These are phyloP conservation scores for Colletotrichum costaricense DNA, from an alignment of 2,329 filamentous ascomycete species.

Conservation along the genomic window DNA sequence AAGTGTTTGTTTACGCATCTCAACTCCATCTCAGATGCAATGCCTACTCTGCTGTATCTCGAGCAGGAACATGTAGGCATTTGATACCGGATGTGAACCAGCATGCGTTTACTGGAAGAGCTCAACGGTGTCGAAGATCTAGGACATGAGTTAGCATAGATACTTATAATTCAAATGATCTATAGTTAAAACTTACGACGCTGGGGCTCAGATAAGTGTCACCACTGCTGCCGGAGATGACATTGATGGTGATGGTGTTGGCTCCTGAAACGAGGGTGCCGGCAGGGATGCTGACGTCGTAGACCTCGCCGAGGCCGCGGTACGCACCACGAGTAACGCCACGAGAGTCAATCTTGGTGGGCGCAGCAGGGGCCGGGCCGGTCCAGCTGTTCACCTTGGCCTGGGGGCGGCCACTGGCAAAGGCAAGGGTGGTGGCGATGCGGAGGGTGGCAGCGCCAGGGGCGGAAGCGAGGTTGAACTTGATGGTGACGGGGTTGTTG, in stretches of 20 bases:
- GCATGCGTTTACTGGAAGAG: slow-evolving; percentile 22
- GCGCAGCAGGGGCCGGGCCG: slow-evolving; percentile 61
- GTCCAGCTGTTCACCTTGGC: slow-evolving; percentile 67
- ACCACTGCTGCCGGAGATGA: slow-evolving; percentile 69
- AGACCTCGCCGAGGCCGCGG: slow-evolving; percentile 72
- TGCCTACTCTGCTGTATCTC: background rate
- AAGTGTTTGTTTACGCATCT: background rate
- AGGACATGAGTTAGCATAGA: background rate
- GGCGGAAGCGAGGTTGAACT: slow-evolving; percentile 64
- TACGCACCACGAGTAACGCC: slow-evolving; percentile 76
- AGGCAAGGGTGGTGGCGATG: slow-evolving; percentile 73
- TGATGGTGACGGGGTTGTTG: slow-evolving; percentile 70
- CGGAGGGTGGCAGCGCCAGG: slow-evolving; percentile 68
- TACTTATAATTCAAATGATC: background rate
- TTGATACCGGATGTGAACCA: background rate
- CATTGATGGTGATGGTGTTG: slow-evolving; percentile 73
- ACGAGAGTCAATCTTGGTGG: slow-evolving; percentile 72
- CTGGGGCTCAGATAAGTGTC: slow-evolving; percentile 68
- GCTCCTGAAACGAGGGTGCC: slow-evolving; percentile 68
- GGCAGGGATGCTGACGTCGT: slow-evolving; percentile 69
- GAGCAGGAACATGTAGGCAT: background rate
- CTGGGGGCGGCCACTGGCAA: slow-evolving; percentile 68
- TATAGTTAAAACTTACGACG: slow-evolving; percentile 46
- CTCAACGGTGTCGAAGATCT: slow-evolving; percentile 36
- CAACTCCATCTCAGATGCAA: background rate